A percentile compares a stretch with the other conserved stretches of the same genome.
phyloP scores from a whole-genome alignment of 805 yeast species.

The Saturnispora halmiae region DNA sequence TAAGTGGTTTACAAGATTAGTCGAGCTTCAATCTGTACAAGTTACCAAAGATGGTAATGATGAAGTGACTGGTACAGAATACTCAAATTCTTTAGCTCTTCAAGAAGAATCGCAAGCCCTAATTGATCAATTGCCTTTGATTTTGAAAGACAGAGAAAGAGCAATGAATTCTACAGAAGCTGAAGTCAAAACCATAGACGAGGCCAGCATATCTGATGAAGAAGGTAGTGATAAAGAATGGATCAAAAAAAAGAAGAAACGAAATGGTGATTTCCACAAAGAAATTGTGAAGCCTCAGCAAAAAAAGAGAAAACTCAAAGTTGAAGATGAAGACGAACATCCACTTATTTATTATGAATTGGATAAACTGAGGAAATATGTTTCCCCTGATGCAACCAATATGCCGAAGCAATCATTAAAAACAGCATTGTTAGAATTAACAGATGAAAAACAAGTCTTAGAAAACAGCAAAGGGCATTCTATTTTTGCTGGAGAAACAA shows the following conservation, averaged over 20 bases:
- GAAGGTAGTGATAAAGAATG: constrained; percentile 7
- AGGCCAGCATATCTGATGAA: not conserved
- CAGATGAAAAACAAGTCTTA: constrained; percentile 14
- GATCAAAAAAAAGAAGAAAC: constrained; percentile 4
- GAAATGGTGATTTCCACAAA: not conserved
- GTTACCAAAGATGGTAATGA: constrained; percentile 25
- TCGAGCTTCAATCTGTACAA: constrained; percentile 37
- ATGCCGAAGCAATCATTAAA: constrained; percentile 23
- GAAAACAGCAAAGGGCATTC: not conserved
- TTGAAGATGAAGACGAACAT: not conserved
- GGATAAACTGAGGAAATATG: constrained; percentile 24
- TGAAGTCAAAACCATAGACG: not conserved
- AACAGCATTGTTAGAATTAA: constrained; percentile 18
- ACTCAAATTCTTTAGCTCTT: constrained; percentile 58
- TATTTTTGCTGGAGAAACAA: not conserved
- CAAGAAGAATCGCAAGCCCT: constrained; percentile 64
- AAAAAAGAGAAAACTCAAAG: constrained; percentile 6
- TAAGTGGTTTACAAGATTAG: constrained; percentile 39
- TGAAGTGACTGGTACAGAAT: constrained; percentile 59
- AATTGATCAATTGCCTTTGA: constrained; percentile 43
- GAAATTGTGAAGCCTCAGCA: not conserved
- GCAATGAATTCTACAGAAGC: constrained; percentile 27
- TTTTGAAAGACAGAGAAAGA: constrained; percentile 37
- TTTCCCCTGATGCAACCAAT: constrained; percentile 28
- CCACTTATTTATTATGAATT: constrained; percentile 1